Conservation (phyloP, 345 rosid species). For the Pugionium cornutum region DNA sequence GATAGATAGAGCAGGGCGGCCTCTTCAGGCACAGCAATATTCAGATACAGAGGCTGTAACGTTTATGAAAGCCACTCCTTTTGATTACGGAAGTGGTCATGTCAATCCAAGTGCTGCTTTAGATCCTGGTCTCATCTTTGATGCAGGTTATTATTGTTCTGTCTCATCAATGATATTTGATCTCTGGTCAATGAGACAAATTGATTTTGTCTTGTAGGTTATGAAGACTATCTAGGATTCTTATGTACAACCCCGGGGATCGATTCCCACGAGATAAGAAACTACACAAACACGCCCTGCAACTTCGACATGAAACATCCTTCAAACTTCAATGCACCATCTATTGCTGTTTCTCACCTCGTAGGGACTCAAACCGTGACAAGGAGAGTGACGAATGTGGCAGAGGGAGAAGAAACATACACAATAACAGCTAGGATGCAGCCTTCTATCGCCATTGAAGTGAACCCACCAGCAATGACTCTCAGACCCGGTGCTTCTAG, state of each 20-base stretch:
- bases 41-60: slow-evolving; percentile 82
- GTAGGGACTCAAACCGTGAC: slow-evolving; percentile 63
- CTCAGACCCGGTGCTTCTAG: slow-evolving; percentile 66
- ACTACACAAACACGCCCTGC: slow-evolving; percentile 73
- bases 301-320: slow-evolving; percentile 80
- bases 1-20: slow-evolving; percentile 87
- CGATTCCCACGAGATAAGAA: slow-evolving; percentile 66
- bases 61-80: slow-evolving; percentile 84
- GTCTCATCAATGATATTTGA: slow-evolving; percentile 7
- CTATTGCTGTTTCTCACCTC: slow-evolving; percentile 78
- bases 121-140: slow-evolving; percentile 94
- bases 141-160: slow-evolving; percentile 58
- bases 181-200: not conserved
- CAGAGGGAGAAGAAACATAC: slow-evolving; percentile 72
- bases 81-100: slow-evolving; percentile 97
- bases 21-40: slow-evolving; percentile 89
- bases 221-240: slow-evolving; percentile 90
- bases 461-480: slow-evolving; percentile 85
- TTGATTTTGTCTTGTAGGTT: slow-evolving; percentile 49
- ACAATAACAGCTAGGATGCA: slow-evolving; percentile 78
- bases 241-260: slow-evolving; percentile 96
- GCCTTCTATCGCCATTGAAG: slow-evolving; percentile 77
- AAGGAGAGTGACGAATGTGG: slow-evolving; percentile 81
- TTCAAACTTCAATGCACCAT: slow-evolving; percentile 81
- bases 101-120: slow-evolving; percentile 93